Conservation (phyloP, 2,329 filamentous ascomycete species). For the Trichoderma sp. region DNA sequence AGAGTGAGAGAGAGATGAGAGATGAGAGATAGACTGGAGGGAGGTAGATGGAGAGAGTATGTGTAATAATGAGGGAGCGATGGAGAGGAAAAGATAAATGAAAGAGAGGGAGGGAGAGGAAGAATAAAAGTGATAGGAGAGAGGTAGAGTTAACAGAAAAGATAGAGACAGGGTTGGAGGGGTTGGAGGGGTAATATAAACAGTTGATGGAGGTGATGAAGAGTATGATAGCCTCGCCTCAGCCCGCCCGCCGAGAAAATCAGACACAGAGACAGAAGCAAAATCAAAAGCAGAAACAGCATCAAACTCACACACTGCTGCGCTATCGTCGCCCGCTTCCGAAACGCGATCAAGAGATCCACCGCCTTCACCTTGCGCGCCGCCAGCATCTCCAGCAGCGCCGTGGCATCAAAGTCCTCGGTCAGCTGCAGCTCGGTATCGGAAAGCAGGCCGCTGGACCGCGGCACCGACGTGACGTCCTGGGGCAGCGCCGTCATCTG, state of each 20-base stretch:
- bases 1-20: neutral
- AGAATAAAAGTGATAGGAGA: neutral
- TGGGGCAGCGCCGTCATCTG: neutral
- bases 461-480: constrained; percentile 11
- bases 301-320: constrained; percentile 11
- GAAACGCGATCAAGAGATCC: constrained; percentile 7
- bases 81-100: too few relatives aligned
- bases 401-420: constrained; percentile 13
- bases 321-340: constrained; percentile 16
- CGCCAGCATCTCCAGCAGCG: constrained; percentile 14
- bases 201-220: neutral
- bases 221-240: neutral
- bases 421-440: constrained; percentile 12
- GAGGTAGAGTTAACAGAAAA: neutral
- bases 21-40: too few relatives aligned
- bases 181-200: neutral
- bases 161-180: neutral
- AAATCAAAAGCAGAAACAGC: neutral
- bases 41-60: too few relatives aligned
- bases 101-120: neutral
- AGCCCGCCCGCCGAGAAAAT: too few relatives aligned
- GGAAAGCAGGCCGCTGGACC: constrained; percentile 1
- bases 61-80: too few relatives aligned
- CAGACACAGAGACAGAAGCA: neutral
- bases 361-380: constrained; percentile 6